These are phyloP conservation scores for Ceratocystis destructans DNA, from an alignment of 2,329 filamentous ascomycete species.

Conservation along the genomic window DNA sequence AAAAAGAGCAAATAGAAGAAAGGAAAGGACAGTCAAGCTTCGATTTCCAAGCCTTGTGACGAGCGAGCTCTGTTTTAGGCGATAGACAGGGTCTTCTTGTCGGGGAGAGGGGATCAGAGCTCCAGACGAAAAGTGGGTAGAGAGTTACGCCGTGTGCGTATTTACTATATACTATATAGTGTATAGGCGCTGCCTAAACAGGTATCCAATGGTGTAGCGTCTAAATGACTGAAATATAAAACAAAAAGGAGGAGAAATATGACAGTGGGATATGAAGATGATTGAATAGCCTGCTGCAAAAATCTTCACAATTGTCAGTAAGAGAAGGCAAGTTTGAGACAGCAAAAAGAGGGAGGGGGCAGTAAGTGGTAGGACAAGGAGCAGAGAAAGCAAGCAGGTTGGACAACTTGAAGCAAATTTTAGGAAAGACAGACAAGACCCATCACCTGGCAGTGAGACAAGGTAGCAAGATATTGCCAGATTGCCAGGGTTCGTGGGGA, in stretches of 20 bases:
- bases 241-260: background rate
- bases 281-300: slow-evolving; percentile 1
- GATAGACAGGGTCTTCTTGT: background rate
- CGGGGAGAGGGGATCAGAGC: slow-evolving; percentile 11
- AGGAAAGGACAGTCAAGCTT: background rate
- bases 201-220: background rate
- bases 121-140: slow-evolving; percentile 11
- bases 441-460: background rate
- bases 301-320: background rate
- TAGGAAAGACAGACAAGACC: background rate
- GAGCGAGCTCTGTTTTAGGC: slow-evolving; percentile 6
- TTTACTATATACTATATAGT: too few species aligned
- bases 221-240: background rate
- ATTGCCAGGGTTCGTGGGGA: background rate
- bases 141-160: too few species aligned
- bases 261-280: background rate
- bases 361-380: background rate
- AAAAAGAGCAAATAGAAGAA: slow-evolving; percentile 7
- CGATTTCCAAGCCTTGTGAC: background rate
- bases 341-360: background rate
- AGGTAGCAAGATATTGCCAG: background rate
- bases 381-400: background rate
- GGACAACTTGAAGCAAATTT: background rate
- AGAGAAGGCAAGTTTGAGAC: background rate
- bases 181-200: background rate